Conservation (phyloP, 176 grass and related monocot species). For the Pharus latifolius region DNA sequence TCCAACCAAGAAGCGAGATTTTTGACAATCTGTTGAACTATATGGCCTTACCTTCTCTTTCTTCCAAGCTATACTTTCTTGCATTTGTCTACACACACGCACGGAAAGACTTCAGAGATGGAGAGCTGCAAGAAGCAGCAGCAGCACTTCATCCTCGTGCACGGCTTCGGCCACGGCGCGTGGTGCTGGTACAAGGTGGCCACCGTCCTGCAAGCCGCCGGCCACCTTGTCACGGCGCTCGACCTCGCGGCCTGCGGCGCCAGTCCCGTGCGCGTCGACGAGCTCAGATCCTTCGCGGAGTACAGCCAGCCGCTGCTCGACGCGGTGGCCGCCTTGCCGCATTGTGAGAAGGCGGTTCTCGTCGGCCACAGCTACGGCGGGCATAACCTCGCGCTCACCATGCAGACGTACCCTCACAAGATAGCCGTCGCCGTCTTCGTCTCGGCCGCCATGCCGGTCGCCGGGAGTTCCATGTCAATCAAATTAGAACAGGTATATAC, state of each 20-base stretch:
- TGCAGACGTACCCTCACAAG: constrained; percentile 27
- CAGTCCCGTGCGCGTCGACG: neutral
- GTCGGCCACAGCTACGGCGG: constrained; percentile 47
- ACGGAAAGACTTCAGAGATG: neutral
- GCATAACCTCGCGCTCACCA: constrained; percentile 17
- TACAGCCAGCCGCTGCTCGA: constrained; percentile 19
- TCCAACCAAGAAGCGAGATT: no score
- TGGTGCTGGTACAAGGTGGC: constrained; percentile 40
- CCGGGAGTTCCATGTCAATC: neutral
- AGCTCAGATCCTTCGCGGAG: constrained; percentile 16
- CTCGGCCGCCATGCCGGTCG: constrained; percentile 15
- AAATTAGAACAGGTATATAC: constrained; percentile 21
- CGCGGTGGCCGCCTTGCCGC: neutral
- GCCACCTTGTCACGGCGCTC: constrained; percentile 36
- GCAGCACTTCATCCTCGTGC: constrained; percentile 40
- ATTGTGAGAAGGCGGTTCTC: constrained; percentile 22
- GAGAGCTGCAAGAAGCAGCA: neutral
- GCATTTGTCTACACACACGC: neutral
- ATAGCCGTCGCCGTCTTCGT: constrained; percentile 40
- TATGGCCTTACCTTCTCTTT: no score
- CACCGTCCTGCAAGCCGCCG: neutral
- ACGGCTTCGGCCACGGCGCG: constrained; percentile 36
- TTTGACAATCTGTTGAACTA: no score
- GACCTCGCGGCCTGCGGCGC: constrained; percentile 35
- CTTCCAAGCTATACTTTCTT: no score